Base-by-base conservation (phyloP, 805 yeast species). In the Kodamaea nitidulidarum region DNA sequence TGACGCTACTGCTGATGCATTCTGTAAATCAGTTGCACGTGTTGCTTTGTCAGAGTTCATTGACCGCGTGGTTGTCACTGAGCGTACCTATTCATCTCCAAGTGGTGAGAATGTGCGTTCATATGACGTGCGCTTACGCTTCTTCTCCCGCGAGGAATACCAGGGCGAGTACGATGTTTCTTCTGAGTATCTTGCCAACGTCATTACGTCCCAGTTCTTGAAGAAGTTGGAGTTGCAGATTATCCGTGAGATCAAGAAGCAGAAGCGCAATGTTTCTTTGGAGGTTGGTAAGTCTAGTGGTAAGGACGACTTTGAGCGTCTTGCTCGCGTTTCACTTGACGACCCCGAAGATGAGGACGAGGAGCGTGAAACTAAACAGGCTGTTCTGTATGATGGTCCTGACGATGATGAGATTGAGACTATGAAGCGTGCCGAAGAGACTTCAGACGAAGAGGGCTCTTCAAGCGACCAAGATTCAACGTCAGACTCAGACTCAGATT, bases 331-430 rank as follows among this genome's bases (percentile, higher is more conserved):
- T 7, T 15, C 30, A 11, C 36, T 37, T 18, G 40, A 37, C 18
- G 79, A 66, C 22, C 83, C 75, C 41, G 86, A 80, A 38, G 82
- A 76, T 40, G 80, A 72, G 36, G 74, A 72, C 33, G 83, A 80
- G 46, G 87, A 77, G 44, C 78, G 73, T 53, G 64, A 73, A 43
- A 75, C 70, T 47, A 87, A 88, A 52, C 95, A 90, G 65, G 81
- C 95, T 12, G 91, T 85, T 28, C 88, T 96, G 2, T 88, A 88
- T 52, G 98, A 90, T 47, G 95, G 80, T 11, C 96, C 96, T 24
- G 98, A 90, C 64, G 97, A 90, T 46, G 98, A 88, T 21, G 97
- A 90, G 57, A 70, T 86, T 44, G 97, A 88, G 59, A 85, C 86
- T 37, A 85, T 87, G 90, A 81, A 81, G 63, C 75, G 75, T 54